These are phyloP conservation scores for Tetrahymena elliotti DNA, from an alignment of 73 alveolate genomes.

Conservation along the genomic window DNA sequence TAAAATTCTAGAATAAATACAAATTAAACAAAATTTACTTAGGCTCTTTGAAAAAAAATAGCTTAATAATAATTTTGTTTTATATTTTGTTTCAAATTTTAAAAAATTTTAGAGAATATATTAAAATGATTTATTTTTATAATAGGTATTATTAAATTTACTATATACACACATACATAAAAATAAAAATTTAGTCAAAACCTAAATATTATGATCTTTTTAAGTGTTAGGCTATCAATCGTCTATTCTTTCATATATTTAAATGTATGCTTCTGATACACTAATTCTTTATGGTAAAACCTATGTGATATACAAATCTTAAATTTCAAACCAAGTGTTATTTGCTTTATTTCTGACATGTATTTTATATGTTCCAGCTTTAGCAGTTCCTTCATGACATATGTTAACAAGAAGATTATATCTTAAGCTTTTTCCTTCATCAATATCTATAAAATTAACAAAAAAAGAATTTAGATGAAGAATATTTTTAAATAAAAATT, in stretches of 20 bases:
- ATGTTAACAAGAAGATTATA: slow-evolving; percentile 84
- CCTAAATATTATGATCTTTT: not conserved
- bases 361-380: slow-evolving; percentile 86
- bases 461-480: not conserved
- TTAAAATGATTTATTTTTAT: too few relatives aligned
- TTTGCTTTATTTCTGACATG: slow-evolving; percentile 79
- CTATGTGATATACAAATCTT: slow-evolving; percentile 23
- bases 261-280: slow-evolving; percentile 39
- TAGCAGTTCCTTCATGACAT: slow-evolving; percentile 97
- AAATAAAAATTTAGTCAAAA: not conserved
- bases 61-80: not conserved
- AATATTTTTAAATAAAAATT: not conserved
- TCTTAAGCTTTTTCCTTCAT: slow-evolving; percentile 37
- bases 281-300: slow-evolving; percentile 31
- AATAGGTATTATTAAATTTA: too few relatives aligned
- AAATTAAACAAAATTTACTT: too few relatives aligned
- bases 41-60: too few relatives aligned
- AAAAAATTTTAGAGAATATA: too few relatives aligned
- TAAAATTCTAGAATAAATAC: too few relatives aligned
- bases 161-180: not conserved
- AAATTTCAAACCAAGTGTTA: slow-evolving; percentile 35
- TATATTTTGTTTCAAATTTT: too few relatives aligned
- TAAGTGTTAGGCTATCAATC: too few relatives aligned
- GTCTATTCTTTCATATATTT: slow-evolving; percentile 26
- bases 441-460: slow-evolving; percentile 17